Evolutionary conservation across 2,329 filamentous ascomycete genomes (phyloP), one percentile per base, ranked within the genome.

Genomic region (Phaeosphaeria sp.): DNA sequence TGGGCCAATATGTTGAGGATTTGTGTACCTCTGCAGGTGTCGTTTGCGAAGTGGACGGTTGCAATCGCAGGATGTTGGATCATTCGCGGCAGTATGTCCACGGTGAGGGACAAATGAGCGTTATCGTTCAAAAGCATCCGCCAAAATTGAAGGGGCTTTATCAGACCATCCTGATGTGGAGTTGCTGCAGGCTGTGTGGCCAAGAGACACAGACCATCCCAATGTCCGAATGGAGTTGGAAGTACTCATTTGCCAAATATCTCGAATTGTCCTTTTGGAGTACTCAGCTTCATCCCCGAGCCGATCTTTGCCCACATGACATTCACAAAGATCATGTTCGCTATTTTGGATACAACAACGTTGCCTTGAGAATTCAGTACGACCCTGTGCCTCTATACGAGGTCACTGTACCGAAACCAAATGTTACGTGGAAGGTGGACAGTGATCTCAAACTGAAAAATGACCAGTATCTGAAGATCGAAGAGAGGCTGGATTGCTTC

Each of bases 201-300:
- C 92, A 92, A 65, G 93, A 98, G 74, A 96, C 94, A 0, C 91
- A 92, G 40, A 89, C 93, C 48, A 91, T 91, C 65, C 89, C 90
- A 30, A 97, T 99, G 92, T 97, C 94, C 0, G 89, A 93, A 55
- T 93, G 88, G 68, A 96, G 93, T 0, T 99, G 93, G 91, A 97
- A 96, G 75, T 99, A 99, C 75, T 99, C 95, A 0, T 96, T 99
- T 71, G 95, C 92, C 11, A 99, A 99, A 77, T 99, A 98, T 71
- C 83, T 99, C n/a, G 95, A 99, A 77, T 82, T 99, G 18, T 93
- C 93, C 2, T 98, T 98, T 76, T 99, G 94, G 93, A 94, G 93
- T 71, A 90, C 87, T 43, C 90, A 92, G 39, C 80, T 98, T 49
- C 91, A 89, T 72, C 87, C 89, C 66, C 88, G 86, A 64, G 88